Evolutionary conservation across 2,329 filamentous ascomycete genomes (phyloP).

Genomic region (Tolypocladium cylindrosporum): DNA sequence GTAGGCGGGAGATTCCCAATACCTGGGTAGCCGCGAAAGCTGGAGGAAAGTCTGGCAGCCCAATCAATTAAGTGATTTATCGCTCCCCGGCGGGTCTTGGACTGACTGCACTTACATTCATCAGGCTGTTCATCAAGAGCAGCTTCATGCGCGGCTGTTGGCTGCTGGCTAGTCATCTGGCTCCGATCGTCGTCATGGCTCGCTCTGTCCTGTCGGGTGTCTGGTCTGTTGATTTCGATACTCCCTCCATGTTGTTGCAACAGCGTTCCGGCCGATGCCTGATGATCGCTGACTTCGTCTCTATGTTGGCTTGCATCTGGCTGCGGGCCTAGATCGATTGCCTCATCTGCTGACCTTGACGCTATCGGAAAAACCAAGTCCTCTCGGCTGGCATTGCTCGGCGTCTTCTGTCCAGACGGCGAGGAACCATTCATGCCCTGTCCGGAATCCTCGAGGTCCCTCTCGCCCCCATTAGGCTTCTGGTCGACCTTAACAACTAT

Average conservation of each 20-base stretch:
- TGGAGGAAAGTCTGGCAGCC: neutral
- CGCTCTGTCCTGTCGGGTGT: neutral
- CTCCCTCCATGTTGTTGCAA: neutral
- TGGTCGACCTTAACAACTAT: neutral
- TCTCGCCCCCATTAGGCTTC: neutral
- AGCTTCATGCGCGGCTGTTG: neutral
- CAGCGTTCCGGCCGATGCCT: neutral
- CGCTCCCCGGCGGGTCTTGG: neutral
- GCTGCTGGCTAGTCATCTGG: neutral
- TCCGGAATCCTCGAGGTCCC: neutral
- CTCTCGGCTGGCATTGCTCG: neutral
- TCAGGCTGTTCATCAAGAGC: neutral
- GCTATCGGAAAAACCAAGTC: neutral
- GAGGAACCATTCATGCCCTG: neutral
- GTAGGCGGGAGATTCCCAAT: neutral
- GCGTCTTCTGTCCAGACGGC: neutral
- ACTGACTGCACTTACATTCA: neutral
- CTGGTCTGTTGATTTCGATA: neutral
- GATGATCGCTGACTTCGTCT: neutral
- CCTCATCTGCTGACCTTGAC: neutral
- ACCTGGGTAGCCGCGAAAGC: neutral
- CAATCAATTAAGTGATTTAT: neutral
- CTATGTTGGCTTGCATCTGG: neutral
- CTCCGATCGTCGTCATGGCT: neutral
- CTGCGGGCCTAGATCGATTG: neutral